Base-by-base conservation (phyloP, 176 grass and related monocot species). In the Canna indica region DNA sequence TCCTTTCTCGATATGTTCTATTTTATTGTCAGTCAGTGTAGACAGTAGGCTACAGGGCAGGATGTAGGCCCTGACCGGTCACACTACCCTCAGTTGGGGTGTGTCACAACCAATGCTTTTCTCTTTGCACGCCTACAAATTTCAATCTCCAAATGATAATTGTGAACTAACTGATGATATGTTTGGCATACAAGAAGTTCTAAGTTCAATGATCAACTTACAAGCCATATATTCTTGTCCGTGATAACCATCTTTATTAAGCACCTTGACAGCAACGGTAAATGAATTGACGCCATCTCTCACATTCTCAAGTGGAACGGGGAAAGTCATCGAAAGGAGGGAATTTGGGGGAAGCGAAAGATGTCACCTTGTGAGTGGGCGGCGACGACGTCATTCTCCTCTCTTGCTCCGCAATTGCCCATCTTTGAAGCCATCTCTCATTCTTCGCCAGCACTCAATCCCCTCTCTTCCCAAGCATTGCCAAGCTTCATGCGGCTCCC, bases 141-240 rank as follows among this genome's bases (percentile, higher is more conserved):
- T 29, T 32, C 28, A 44, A 44, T 45, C 12, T 10, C 50, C n/a
- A n/a, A n/a, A n/a, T n/a, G n/a, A n/a, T n/a, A n/a, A n/a, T n/a
- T n/a, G n/a, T n/a, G n/a, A n/a, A n/a, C n/a, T n/a, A n/a, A n/a
- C n/a, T n/a, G n/a, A n/a, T n/a, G n/a, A n/a, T n/a, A n/a, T n/a
- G n/a, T n/a, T n/a, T n/a, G n/a, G n/a, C n/a, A n/a, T n/a, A n/a
- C n/a, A n/a, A n/a, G n/a, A n/a, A n/a, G n/a, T n/a, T n/a, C n/a
- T n/a, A n/a, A n/a, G n/a, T n/a, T n/a, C n/a, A n/a, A n/a, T n/a
- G n/a, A n/a, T n/a, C n/a, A 17, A 3, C 47, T 83, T 90, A 99
- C 94, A 80, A 99, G 94, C 94, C 94, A n/a, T n/a, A n/a, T n/a
- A 99, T 86, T 99, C 94, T 82, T 79, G 94, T 4, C 94, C 94